These are phyloP conservation scores for Candida succiphila DNA, from an alignment of 805 yeast genomes.

Conservation along the genomic window DNA sequence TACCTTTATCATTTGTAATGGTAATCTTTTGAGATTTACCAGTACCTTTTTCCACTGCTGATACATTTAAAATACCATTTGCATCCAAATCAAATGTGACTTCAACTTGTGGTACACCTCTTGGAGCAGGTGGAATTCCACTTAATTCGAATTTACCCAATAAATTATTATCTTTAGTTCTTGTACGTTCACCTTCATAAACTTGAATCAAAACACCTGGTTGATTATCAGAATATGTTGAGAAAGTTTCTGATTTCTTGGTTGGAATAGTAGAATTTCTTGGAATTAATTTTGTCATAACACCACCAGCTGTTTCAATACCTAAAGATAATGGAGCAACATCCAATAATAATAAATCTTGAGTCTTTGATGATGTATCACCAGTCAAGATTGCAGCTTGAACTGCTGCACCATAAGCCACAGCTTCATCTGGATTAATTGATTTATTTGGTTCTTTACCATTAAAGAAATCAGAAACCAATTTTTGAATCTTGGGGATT, in stretches of 20 bases:
- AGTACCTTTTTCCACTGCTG: constrained; percentile 47
- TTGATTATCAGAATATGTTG: constrained; percentile 80
- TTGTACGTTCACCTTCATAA: constrained; percentile 72
- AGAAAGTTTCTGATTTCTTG: constrained; percentile 62
- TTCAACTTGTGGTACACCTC: constrained; percentile 72
- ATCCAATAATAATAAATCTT: constrained; percentile 88
- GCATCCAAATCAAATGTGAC: constrained; percentile 77
- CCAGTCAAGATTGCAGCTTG: constrained; percentile 97
- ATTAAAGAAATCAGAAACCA: constrained; percentile 92
- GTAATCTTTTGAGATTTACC: constrained; percentile 42
- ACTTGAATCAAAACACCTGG: constrained; percentile 76
- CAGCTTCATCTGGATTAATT: constrained; percentile 98
- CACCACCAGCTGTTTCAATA: constrained; percentile 79
- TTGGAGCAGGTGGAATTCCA: constrained; percentile 67
- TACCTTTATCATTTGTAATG: constrained; percentile 36
- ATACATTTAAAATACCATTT: constrained; percentile 58
- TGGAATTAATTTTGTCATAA: constrained; percentile 69
- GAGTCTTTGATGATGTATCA: constrained; percentile 93
- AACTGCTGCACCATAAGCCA: constrained; percentile 98
- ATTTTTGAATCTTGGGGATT: constrained; percentile 94
- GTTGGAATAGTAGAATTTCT: constrained; percentile 73
- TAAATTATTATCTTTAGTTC: constrained; percentile 67
- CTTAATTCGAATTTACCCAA: constrained; percentile 67
- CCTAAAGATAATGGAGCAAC: constrained; percentile 89
- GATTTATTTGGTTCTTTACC: constrained; percentile 97